Evolutionary conservation across 1,139 yeast genomes (phyloP).

Genomic region (Hyphopichia wangnamkhiaoensis): DNA sequence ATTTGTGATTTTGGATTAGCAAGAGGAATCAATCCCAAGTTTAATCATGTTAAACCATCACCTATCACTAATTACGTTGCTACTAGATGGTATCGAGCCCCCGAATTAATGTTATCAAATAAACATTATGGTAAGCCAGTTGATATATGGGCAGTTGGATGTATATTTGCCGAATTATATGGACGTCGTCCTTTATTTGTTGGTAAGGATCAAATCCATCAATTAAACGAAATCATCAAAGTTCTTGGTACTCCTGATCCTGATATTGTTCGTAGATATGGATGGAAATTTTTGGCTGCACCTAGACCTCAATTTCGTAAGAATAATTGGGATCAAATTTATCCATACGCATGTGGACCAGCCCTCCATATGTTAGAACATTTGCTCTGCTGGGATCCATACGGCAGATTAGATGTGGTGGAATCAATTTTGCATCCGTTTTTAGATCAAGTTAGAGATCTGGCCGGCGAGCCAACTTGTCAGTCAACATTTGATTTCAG

Average conservation of each 20-base stretch:
- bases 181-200: constrained; percentile 73
- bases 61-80: constrained; percentile 86
- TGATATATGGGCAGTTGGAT: constrained; percentile 82
- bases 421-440: constrained; percentile 56
- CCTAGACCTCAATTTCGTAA: constrained; percentile 39
- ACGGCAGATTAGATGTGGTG: constrained; percentile 45
- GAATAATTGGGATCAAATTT: constrained; percentile 50
- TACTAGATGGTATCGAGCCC: constrained; percentile 95
- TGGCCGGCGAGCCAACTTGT: constrained; percentile 45
- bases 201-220: constrained; percentile 68
- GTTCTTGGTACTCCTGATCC: constrained; percentile 62
- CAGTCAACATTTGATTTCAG: constrained; percentile 56
- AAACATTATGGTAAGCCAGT: constrained; percentile 56
- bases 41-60: constrained; percentile 22
- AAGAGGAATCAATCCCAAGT: constrained; percentile 60
- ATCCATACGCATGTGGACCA: constrained; percentile 56
- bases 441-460: constrained; percentile 48
- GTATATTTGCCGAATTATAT: constrained; percentile 74
- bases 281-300: constrained; percentile 31
- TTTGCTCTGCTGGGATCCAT: constrained; percentile 65
- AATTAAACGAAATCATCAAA: constrained; percentile 61
- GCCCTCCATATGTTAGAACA: constrained; percentile 51
- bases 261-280: constrained; percentile 29
- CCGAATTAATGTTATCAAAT: constrained; percentile 75
- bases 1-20: constrained; percentile 92